phyloP scores from a whole-genome alignment of 169 alveolate genomes.

The Plasmodium ovale region DNA sequence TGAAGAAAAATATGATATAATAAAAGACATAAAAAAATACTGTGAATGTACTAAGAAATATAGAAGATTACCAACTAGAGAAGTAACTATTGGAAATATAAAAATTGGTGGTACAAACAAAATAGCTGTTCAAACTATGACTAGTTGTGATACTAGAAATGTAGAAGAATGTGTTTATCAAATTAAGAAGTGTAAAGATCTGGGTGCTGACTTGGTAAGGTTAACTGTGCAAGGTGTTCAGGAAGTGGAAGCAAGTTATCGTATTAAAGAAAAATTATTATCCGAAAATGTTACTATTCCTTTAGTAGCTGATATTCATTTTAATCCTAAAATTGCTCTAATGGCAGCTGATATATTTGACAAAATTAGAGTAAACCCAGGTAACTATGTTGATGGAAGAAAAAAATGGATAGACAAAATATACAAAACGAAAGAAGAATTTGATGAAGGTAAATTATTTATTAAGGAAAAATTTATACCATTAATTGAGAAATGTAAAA shows the following conservation, averaged over 20 bases:
- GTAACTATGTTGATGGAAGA: slow-evolving; percentile 89
- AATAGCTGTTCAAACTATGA: slow-evolving; percentile 89
- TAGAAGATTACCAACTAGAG: slow-evolving; percentile 82
- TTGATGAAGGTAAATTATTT: slow-evolving; percentile 79
- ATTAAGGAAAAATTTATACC: slow-evolving; percentile 83
- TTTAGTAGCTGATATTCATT: slow-evolving; percentile 90
- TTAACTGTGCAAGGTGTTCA: slow-evolving; percentile 88
- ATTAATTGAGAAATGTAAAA: slow-evolving; percentile 85
- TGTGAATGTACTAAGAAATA: slow-evolving; percentile 81
- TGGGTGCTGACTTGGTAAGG: slow-evolving; percentile 87
- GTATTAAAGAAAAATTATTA: slow-evolving; percentile 80
- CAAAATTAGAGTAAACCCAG: slow-evolving; percentile 89
- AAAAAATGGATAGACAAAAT: slow-evolving; percentile 86
- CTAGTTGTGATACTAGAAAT: slow-evolving; percentile 86
- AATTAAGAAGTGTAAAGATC: slow-evolving; percentile 82
- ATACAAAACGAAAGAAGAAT: slow-evolving; percentile 82
- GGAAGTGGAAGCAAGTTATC: slow-evolving; percentile 84
- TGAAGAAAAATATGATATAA: slow-evolving; percentile 63
- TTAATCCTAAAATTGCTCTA: slow-evolving; percentile 88
- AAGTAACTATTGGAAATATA: slow-evolving; percentile 83
- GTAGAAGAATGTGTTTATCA: slow-evolving; percentile 86
- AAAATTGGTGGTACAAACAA: slow-evolving; percentile 86
- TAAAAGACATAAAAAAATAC: slow-evolving; percentile 74
- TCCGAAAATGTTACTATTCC: slow-evolving; percentile 83
- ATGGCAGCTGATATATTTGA: slow-evolving; percentile 88